Evolutionary conservation across 106 monocot genomes (phyloP).

Genomic region (Dendrobium nobile): DNA sequence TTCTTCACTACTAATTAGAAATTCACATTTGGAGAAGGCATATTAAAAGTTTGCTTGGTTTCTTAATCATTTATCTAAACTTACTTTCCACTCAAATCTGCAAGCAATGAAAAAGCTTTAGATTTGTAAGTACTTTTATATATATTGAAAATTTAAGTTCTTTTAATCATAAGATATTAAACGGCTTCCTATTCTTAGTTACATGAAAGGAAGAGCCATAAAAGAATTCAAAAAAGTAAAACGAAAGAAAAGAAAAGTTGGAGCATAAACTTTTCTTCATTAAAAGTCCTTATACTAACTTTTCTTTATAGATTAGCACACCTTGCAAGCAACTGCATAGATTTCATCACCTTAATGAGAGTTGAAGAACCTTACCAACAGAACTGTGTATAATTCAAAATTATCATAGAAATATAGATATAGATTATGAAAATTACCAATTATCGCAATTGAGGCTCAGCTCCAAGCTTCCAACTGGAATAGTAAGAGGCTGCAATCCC

Average conservation of each 20-base stretch:
- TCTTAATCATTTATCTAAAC: not conserved
- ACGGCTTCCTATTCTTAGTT: too few species aligned
- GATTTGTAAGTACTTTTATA: not conserved
- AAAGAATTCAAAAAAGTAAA: not conserved
- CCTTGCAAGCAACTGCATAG: slow-evolving; percentile 11
- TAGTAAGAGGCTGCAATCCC: slow-evolving; percentile 42
- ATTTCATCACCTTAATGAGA: not conserved
- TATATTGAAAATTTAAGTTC: too few species aligned
- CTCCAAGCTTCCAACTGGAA: slow-evolving; percentile 46
- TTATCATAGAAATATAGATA: not conserved
- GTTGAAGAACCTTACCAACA: slow-evolving; percentile 1
- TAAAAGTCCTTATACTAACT: slow-evolving; percentile 7
- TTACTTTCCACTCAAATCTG: not conserved
- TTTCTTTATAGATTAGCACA: slow-evolving; percentile 19
- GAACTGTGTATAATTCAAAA: not conserved
- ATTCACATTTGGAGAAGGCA: not conserved
- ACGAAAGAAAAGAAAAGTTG: not conserved
- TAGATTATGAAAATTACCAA: slow-evolving; percentile 19
- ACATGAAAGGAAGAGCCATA: not conserved
- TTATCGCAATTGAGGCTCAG: slow-evolving; percentile 43
- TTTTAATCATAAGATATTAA: too few species aligned
- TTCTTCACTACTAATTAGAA: too few species aligned
- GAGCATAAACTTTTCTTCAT: slow-evolving; percentile 14
- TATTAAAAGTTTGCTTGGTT: not conserved
- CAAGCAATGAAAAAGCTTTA: not conserved